Percentiles rank a stretch among this genome's conserved stretches.
These are phyloP conservation scores for Przewalskia tangutica DNA, from an alignment of 257 asterid species.

Conservation along the genomic window DNA sequence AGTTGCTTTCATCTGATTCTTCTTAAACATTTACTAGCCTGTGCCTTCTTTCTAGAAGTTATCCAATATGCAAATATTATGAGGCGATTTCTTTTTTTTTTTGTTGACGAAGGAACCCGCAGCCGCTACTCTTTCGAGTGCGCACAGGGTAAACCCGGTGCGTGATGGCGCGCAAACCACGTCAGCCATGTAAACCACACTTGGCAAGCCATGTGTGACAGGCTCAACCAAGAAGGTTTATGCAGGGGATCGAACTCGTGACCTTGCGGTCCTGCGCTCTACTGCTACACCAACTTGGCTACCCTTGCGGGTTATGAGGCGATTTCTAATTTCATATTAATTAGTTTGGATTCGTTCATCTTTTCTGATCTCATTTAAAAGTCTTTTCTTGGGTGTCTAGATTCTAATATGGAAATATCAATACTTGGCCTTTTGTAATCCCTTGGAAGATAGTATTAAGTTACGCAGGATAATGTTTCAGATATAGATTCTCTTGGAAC, in stretches of 20 bases:
- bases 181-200: too few species aligned
- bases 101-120: too few species aligned
- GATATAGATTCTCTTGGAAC: not conserved
- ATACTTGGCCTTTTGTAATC: not conserved
- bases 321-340: not conserved
- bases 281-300: too few species aligned
- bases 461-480: not conserved
- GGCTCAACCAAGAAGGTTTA: too few species aligned
- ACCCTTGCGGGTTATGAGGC: too few species aligned
- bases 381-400: not conserved
- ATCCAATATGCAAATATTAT: slow-evolving; percentile 6
- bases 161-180: too few species aligned
- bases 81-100: slow-evolving; percentile 12
- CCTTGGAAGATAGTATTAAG: not conserved
- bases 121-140: too few species aligned
- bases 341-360: not conserved
- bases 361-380: not conserved
- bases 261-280: too few species aligned
- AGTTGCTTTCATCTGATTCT: not conserved
- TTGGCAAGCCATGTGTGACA: too few species aligned
- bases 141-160: too few species aligned
- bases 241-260: too few species aligned
- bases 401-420: not conserved
- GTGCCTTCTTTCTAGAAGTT: not conserved
- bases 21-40: not conserved